phyloP scores from a whole-genome alignment of 1,284 basidiomycete species.

The Rhodotorula glutinis region DNA sequence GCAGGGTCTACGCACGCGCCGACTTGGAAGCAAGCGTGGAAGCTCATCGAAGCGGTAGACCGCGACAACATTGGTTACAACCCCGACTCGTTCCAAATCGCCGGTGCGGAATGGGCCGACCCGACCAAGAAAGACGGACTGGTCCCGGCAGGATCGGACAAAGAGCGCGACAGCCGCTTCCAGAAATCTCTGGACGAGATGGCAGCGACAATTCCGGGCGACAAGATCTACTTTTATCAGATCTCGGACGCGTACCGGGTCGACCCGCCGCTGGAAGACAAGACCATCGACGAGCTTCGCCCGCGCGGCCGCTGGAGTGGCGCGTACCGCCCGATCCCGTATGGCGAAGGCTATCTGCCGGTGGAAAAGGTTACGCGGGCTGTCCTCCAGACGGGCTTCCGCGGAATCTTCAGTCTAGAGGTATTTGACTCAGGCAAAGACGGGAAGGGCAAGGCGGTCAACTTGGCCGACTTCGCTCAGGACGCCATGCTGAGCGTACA shows the following conservation, averaged over 20 bases:
- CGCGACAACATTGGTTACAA: slow-evolving; percentile 8
- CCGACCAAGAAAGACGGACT: slow-evolving; percentile 18
- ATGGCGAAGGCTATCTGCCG: slow-evolving; percentile 34
- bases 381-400: slow-evolving; percentile 36
- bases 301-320: slow-evolving; percentile 39
- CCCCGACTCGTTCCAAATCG: slow-evolving; percentile 18
- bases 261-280: slow-evolving; percentile 33
- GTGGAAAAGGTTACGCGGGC: slow-evolving; percentile 26
- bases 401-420: slow-evolving; percentile 37
- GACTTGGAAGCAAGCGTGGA: slow-evolving; percentile 32
- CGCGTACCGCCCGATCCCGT: slow-evolving; percentile 38
- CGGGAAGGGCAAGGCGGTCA: slow-evolving; percentile 2
- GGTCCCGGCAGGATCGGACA: not conserved
- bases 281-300: slow-evolving; percentile 22
- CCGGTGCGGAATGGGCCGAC: slow-evolving; percentile 23
- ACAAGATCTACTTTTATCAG: slow-evolving; percentile 28
- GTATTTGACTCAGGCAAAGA: slow-evolving; percentile 9
- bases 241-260: slow-evolving; percentile 35
- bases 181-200: slow-evolving; percentile 30
- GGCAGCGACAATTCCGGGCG: slow-evolving; percentile 11
- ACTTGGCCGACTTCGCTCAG: slow-evolving; percentile 2
- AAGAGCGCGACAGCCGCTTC: slow-evolving; percentile 25
- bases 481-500: slow-evolving; percentile 2
- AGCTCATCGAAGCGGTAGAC: slow-evolving; percentile 34
- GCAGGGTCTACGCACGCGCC: slow-evolving; percentile 31